A percentile compares a stretch with the other conserved stretches of the same genome.
Evolutionary conservation across 2,329 filamentous ascomycete species (phyloP).

Genomic region (Sphaerulina musiva): DNA sequence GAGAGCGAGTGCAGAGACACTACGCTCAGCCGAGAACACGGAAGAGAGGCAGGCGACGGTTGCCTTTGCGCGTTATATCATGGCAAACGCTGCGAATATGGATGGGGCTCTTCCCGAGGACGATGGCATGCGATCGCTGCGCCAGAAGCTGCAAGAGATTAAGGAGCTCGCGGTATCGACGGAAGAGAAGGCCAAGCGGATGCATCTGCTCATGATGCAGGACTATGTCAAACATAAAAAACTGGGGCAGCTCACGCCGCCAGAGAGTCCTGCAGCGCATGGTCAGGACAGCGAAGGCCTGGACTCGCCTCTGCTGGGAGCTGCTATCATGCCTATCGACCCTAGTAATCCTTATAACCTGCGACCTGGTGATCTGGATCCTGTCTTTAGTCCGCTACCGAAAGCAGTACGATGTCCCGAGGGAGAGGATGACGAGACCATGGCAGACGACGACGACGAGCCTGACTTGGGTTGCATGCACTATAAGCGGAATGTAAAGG

Average conservation of each 20-base stretch:
- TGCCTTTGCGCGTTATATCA: not conserved
- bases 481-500: conserved; percentile 91
- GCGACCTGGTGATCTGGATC: conserved; percentile 30
- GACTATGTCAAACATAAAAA: conserved; percentile 35
- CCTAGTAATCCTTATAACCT: conserved; percentile 35
- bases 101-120: conserved; percentile 40
- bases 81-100: conserved; percentile 12
- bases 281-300: conserved; percentile 10
- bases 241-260: conserved; percentile 5
- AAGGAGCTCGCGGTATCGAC: conserved; percentile 39
- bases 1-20: conserved; percentile 5
- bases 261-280: conserved; percentile 6
- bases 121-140: conserved; percentile 46
- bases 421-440: conserved; percentile 37
- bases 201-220: conserved; percentile 47
- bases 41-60: conserved; percentile 1
- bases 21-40: not conserved
- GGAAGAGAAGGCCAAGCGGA: conserved; percentile 45
- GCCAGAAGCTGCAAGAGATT: conserved; percentile 45
- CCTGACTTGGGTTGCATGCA: conserved; percentile 72
- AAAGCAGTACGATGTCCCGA: conserved; percentile 30
- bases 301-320: conserved; percentile 13
- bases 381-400: conserved; percentile 31
- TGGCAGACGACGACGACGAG: conserved; percentile 29
- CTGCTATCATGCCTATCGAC: conserved; percentile 23